These are phyloP conservation scores for Salvia sclarea DNA, from an alignment of 305 asterid genomes.

Conservation along the genomic window DNA sequence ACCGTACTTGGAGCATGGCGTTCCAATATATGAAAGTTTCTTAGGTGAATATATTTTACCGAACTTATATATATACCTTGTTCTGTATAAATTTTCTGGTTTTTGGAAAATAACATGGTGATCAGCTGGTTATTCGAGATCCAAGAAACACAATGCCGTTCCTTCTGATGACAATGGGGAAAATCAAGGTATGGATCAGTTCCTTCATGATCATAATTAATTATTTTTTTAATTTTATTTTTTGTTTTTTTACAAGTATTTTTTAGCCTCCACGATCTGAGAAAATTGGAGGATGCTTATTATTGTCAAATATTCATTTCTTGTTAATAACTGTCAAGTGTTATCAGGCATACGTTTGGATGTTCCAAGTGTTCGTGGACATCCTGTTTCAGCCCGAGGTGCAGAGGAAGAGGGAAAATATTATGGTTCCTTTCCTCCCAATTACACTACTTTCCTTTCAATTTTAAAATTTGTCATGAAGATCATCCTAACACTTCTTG, in stretches of 20 bases:
- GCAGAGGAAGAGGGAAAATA: neutral
- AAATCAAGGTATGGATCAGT: neutral
- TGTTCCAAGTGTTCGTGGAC: neutral
- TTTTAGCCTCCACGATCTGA: too few relatives aligned
- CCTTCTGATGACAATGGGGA: neutral
- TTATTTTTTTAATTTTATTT: too few relatives aligned
- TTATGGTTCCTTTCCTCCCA: conserved; percentile 29
- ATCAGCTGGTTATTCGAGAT: neutral
- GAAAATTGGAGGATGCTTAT: neutral
- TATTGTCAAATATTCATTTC: neutral
- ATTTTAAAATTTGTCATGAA: conserved; percentile 27
- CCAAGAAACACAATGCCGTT: neutral
- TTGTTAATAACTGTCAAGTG: too few relatives aligned
- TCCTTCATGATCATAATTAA: neutral
- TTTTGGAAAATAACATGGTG: neutral
- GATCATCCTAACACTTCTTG: conserved; percentile 28
- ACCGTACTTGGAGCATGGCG: neutral
- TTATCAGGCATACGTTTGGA: too few relatives aligned
- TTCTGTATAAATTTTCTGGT: neutral
- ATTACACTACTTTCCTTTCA: conserved; percentile 25
- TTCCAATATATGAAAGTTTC: neutral
- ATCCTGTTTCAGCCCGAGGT: neutral
- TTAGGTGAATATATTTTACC: neutral
- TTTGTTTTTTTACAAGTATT: too few relatives aligned
- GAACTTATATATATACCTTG: neutral